phyloP scores from a whole-genome alignment of 2,329 filamentous ascomycete species.

The Septoria petroselini region DNA sequence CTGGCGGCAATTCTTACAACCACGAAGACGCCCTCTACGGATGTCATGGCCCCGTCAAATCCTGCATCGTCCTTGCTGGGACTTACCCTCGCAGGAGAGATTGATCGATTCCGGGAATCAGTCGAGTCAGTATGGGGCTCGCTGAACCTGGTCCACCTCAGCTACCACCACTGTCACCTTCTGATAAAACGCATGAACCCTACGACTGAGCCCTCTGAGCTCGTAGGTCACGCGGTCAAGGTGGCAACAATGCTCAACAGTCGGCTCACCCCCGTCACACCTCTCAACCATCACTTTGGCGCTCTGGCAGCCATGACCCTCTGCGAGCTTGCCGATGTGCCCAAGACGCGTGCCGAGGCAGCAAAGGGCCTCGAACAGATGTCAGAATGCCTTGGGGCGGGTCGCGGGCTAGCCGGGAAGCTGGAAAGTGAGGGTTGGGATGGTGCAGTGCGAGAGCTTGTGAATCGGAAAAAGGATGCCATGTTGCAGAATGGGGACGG shows the following conservation, averaged over 20 bases:
- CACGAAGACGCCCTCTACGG: constrained; percentile 45
- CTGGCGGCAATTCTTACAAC: constrained; percentile 49
- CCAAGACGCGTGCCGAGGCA: constrained; percentile 58
- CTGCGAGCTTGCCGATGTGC: constrained; percentile 56
- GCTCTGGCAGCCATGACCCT: constrained; percentile 60
- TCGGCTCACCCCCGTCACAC: constrained; percentile 56
- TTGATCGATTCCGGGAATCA: constrained; percentile 65
- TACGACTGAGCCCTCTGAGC: constrained; percentile 54
- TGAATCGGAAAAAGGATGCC: constrained; percentile 44
- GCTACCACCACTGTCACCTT: constrained; percentile 68
- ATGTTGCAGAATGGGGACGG: constrained; percentile 38
- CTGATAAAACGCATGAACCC: constrained; percentile 61
- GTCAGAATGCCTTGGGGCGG: constrained; percentile 49
- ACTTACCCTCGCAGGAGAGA: constrained; percentile 54
- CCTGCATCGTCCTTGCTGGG: constrained; percentile 47
- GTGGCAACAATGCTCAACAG: constrained; percentile 57
- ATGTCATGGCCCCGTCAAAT: constrained; percentile 44
- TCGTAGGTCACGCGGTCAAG: constrained; percentile 60
- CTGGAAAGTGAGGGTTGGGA: constrained; percentile 58
- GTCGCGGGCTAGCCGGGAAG: constrained; percentile 43
- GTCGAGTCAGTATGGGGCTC: constrained; percentile 54
- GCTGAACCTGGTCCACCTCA: constrained; percentile 61
- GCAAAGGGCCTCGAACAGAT: constrained; percentile 56
- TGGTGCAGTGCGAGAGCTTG: constrained; percentile 51
- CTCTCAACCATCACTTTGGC: constrained; percentile 66